Evolutionary conservation across 169 alveolate genomes (phyloP).

Genomic region (Cryptosporidium andersoni): DNA sequence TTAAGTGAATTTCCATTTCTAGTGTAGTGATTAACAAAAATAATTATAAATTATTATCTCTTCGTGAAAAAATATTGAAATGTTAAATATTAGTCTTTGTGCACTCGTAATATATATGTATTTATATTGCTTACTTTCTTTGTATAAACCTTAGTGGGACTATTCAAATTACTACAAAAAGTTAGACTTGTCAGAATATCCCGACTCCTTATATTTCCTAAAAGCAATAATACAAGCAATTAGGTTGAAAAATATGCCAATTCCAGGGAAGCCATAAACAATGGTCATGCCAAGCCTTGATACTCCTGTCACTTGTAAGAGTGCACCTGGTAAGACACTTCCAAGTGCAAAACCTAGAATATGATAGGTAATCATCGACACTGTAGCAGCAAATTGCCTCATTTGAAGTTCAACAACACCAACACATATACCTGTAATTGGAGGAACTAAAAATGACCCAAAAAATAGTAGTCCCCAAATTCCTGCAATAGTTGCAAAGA

Average conservation of each 20-base stretch:
- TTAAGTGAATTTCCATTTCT: background rate
- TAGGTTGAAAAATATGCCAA: constrained; percentile 41
- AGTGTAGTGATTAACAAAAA: background rate
- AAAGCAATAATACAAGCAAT: constrained; percentile 45
- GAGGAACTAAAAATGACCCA: constrained; percentile 69
- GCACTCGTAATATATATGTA: background rate
- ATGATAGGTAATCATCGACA: constrained; percentile 67
- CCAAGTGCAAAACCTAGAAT: constrained; percentile 67
- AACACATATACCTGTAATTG: constrained; percentile 63
- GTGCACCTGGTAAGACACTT: constrained; percentile 66
- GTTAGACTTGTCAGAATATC: too few species aligned
- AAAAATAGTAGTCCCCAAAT: constrained; percentile 63
- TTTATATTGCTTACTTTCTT: too few species aligned
- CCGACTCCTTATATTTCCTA: constrained; percentile 1
- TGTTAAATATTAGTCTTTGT: background rate
- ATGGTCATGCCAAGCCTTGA: constrained; percentile 62
- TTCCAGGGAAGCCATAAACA: constrained; percentile 58
- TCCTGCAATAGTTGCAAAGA: constrained; percentile 47
- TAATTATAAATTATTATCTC: background rate
- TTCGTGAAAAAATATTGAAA: background rate
- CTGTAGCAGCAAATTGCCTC: constrained; percentile 66
- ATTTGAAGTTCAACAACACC: constrained; percentile 61
- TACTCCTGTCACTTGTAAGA: constrained; percentile 50
- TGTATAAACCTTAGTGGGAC: too few species aligned
- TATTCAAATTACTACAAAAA: too few species aligned